Evolutionary conservation across 768 basidiomycete genomes (phyloP), one percentile per base, ranked within the genome.

Genomic region (button mushroom (Agaricus bisporus)): DNA sequence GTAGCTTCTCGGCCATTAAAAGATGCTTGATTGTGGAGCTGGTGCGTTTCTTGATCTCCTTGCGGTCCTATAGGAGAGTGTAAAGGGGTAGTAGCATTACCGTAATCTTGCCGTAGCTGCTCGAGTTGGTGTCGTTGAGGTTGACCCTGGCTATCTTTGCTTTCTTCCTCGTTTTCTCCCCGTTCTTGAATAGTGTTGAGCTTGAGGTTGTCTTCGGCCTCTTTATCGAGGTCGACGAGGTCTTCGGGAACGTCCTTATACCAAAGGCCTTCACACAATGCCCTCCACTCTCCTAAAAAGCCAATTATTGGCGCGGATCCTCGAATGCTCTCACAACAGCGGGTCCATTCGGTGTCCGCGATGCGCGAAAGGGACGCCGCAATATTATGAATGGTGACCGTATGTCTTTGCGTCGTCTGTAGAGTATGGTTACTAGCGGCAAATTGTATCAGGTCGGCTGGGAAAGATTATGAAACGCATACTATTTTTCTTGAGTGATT

Each of bases 401-500:
- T 72, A 58, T 90, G 85, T 43, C 77, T 75, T 60, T 86, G 81
- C 1, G 80, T 82, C 25, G 89, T 76, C 35, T 73, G 68, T 0
- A 84, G 62, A 0, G 82, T 66, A 63, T 91, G 89, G 44, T 88
- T 83, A 60, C 88, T 91, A 61, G n/a, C 12, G 5, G 17, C 11
- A 32, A 28, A 12, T 38, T 15, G 26, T n/a, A 38, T 51, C 10
- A 51, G 26, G 4, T 29, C 14, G 2, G 20, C 15, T 12, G 25
- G 10, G 15, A 28, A n/a, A 29, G 3, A 45, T 22, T 3, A 6
- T 22, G 20, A 12, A 20, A n/a, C 12, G 70, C 86, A 66, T 45
- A 90, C 88, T 84, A 81, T 75, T 88, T 90, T 60, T 87, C 84
- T 61, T 88, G 83, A 4, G 85, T 84, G 52, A 91, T 84, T 62